phyloP scores from a whole-genome alignment of 768 basidiomycete genomes.

The Tubosaeta sp. region DNA sequence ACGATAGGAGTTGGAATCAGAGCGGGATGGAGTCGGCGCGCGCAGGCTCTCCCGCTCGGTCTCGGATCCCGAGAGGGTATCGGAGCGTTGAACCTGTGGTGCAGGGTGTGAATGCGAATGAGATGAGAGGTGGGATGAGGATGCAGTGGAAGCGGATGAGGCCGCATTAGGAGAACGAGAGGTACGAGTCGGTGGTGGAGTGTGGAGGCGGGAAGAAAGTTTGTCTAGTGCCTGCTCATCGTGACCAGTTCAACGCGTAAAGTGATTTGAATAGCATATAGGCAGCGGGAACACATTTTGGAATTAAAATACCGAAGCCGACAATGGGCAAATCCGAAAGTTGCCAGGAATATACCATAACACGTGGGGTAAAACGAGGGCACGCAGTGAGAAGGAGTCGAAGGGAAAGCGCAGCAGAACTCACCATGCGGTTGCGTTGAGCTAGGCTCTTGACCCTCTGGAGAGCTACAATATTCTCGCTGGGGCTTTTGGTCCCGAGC shows the following conservation, averaged over 20 bases:
- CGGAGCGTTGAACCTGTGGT: constrained; percentile 26
- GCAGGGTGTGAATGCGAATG: constrained; percentile 28
- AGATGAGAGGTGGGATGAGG: constrained; percentile 35
- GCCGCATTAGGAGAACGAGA: constrained; percentile 35
- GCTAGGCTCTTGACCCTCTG: constrained; percentile 68
- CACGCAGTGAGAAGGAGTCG: constrained; percentile 21
- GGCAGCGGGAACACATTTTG: constrained; percentile 4
- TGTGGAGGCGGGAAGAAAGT: constrained; percentile 55
- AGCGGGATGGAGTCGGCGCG: constrained; percentile 30
- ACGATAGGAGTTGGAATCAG: constrained; percentile 29
- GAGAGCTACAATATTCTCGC: constrained; percentile 55
- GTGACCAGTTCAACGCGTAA: constrained; percentile 1
- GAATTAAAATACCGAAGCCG: constrained; percentile 3
- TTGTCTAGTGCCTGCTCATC: constrained; percentile 59
- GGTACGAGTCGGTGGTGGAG: constrained; percentile 49
- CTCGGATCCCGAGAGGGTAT: constrained; percentile 68
- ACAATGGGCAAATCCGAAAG: constrained; percentile 5
- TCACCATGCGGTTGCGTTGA: constrained; percentile 69
- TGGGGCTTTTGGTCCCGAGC: constrained; percentile 36
- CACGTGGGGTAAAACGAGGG: constrained; percentile 31
- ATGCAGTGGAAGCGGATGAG: constrained; percentile 34
- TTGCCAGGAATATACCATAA: constrained; percentile 18
- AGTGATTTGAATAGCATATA: constrained; percentile 19
- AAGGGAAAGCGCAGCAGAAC: constrained; percentile 27
- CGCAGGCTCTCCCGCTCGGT: constrained; percentile 66